These are phyloP conservation scores for Capniomyces stellatus DNA, from an alignment of 371 early-diverging fungal species.

Conservation along the genomic window DNA sequence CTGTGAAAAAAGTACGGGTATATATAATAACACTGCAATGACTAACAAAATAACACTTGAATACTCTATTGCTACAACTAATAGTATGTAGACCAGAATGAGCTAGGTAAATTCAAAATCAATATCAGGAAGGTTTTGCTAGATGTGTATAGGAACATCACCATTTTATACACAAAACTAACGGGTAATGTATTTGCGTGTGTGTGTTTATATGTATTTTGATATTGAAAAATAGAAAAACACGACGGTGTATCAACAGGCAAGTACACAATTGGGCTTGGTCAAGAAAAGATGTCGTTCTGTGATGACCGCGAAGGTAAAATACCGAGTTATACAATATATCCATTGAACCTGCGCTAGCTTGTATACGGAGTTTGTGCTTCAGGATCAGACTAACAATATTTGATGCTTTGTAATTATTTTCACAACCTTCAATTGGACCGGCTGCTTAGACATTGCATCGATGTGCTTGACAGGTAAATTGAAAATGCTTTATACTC, in stretches of 20 bases:
- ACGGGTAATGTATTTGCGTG: background rate
- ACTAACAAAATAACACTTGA: no score
- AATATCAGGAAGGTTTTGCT: background rate
- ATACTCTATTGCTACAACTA: background rate
- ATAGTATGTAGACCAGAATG: slow-evolving; percentile 75
- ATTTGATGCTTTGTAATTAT: background rate
- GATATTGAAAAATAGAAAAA: slow-evolving; percentile 33
- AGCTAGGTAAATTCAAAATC: slow-evolving; percentile 27
- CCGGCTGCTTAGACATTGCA: slow-evolving; percentile 81
- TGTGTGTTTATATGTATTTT: background rate
- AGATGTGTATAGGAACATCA: background rate
- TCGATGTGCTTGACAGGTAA: slow-evolving; percentile 70
- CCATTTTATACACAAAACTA: slow-evolving; percentile 10
- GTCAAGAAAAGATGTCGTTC: slow-evolving; percentile 87
- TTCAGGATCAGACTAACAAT: no score
- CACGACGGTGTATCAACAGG: slow-evolving; percentile 86
- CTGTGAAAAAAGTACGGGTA: no score
- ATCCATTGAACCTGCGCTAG: background rate
- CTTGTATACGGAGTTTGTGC: no score
- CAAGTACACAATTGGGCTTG: slow-evolving; percentile 95
- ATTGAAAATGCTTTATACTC: background rate
- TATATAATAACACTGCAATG: no score
- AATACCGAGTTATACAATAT: background rate
- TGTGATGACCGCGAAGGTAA: slow-evolving; percentile 74
- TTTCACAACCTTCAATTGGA: no score